Base-by-base conservation (phyloP, 495 filamentous ascomycete genomes). In the Melanomma pulvis-pyrius region DNA sequence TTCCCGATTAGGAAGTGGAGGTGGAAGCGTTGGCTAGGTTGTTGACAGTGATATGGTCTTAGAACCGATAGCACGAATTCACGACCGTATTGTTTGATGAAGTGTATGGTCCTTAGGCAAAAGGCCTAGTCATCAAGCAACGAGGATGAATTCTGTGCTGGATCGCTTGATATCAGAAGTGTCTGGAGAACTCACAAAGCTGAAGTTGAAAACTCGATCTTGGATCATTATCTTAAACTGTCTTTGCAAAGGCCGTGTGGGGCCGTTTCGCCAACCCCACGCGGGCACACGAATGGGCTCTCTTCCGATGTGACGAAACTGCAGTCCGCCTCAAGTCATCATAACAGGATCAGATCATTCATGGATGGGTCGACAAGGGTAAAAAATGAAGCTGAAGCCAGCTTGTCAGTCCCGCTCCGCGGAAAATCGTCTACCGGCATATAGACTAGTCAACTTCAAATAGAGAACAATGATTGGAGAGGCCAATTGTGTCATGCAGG, bases 341-440 rank as follows among this genome's bases (percentile, higher is more conserved):
- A 44, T 15, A 44, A n/a, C 39, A 44, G n/a, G n/a, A 17, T 44
- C 39, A n/a, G 39, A n/a, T 12, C 39, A 44, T 44, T n/a, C 39
- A 44, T 44, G 2, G 39, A 44, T 44, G 13, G 2, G 5, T 7
- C 2, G 39, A 44, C 39, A n/a, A 15, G 39, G 39, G 39, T 44
- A n/a, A 11, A 3, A 44, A 44, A 6, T 11, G 39, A 15, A 44
- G 39, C 39, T 15, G 39, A 17, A 12, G 30, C 30, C 12, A 34
- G 8, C 5, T 44, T 44, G n/a, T 51, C 48, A 7, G 19, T 44
- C 39, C 39, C 39, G 48, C 26, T n/a, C n/a, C n/a, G 11, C 48
- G 48, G 48, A 29, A 29, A 51, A 51, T 51, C 48, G 22, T 51
- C 48, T 51, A 51, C 48, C 48, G 6, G n/a, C 48, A 51, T 51